These are phyloP conservation scores for Candida odintsovae DNA, from an alignment of 805 yeast species.

Conservation along the genomic window DNA sequence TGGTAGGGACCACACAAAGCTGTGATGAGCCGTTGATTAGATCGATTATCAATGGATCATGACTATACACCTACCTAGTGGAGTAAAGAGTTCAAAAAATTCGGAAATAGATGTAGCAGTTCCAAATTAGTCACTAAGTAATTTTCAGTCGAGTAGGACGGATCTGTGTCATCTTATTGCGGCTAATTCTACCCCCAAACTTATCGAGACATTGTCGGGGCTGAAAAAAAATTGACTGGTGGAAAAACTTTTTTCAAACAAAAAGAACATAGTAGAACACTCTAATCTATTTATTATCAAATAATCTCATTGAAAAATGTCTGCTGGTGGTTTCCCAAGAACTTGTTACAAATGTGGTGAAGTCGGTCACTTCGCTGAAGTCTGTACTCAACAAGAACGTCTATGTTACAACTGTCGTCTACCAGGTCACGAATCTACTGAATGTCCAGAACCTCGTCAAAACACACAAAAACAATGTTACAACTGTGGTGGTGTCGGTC, in stretches of 20 bases:
- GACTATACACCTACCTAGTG: not conserved
- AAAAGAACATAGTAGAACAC: not conserved
- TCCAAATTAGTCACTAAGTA: not conserved
- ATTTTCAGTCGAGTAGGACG: not conserved
- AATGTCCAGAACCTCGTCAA: constrained; percentile 86
- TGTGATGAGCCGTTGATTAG: not conserved
- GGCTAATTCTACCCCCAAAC: not conserved
- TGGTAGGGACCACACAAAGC: not conserved
- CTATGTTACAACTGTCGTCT: constrained; percentile 89
- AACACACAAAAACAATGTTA: constrained; percentile 83
- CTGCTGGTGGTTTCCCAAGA: constrained; percentile 46
- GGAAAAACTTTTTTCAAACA: not conserved
- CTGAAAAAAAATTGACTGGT: not conserved
- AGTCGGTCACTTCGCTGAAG: constrained; percentile 85
- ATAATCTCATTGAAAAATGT: not conserved
- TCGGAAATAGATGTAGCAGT: not conserved
- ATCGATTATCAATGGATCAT: not conserved
- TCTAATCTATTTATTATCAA: not conserved
- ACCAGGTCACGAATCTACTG: constrained; percentile 85
- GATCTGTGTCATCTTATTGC: not conserved
- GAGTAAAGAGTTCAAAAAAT: not conserved
- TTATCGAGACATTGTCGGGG: not conserved
- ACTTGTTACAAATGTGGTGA: constrained; percentile 92
- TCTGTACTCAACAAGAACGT: constrained; percentile 78
- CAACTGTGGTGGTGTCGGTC: constrained; percentile 90